Conservation (phyloP, 1,284 basidiomycete genomes). For the Sporisorium iseilematis-ciliati region DNA sequence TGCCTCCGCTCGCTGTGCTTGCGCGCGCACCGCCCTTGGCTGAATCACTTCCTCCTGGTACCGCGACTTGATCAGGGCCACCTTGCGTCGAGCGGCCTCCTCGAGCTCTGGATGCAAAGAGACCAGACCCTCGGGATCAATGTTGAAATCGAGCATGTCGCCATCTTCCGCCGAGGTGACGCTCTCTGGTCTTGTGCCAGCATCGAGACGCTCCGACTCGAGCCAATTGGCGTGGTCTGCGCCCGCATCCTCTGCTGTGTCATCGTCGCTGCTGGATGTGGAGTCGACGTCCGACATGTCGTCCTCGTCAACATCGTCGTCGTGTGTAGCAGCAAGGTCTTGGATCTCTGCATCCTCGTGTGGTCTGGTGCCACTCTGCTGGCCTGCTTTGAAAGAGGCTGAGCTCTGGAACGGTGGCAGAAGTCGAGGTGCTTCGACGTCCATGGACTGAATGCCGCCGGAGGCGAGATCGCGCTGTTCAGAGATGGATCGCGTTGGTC, state of each 20-base stretch:
- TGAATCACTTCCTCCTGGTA: slow-evolving; percentile 59
- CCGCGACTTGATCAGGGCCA: slow-evolving; percentile 56
- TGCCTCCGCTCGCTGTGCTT: slow-evolving; percentile 55
- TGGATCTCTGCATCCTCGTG: slow-evolving; percentile 36
- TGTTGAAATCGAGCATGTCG: slow-evolving; percentile 55
- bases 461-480: slow-evolving; percentile 32
- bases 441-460: slow-evolving; percentile 40
- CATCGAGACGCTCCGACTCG: slow-evolving; percentile 40
- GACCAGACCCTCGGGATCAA: slow-evolving; percentile 66
- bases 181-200: slow-evolving; percentile 42
- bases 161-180: slow-evolving; percentile 54
- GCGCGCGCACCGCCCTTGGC: slow-evolving; percentile 54
- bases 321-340: slow-evolving; percentile 16
- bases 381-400: slow-evolving; percentile 15
- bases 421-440: slow-evolving; percentile 40
- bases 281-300: slow-evolving; percentile 50
- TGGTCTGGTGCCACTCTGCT: slow-evolving; percentile 11
- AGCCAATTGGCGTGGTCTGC: slow-evolving; percentile 36
- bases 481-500: slow-evolving; percentile 28
- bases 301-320: slow-evolving; percentile 33
- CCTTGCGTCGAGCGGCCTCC: slow-evolving; percentile 59
- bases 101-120: slow-evolving; percentile 65
- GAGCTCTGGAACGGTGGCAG: slow-evolving; percentile 41
- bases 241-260: slow-evolving; percentile 28
- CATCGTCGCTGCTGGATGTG: slow-evolving; percentile 46